Evolutionary conservation across 768 basidiomycete species (phyloP).

Genomic region (Tricholoma terreum): DNA sequence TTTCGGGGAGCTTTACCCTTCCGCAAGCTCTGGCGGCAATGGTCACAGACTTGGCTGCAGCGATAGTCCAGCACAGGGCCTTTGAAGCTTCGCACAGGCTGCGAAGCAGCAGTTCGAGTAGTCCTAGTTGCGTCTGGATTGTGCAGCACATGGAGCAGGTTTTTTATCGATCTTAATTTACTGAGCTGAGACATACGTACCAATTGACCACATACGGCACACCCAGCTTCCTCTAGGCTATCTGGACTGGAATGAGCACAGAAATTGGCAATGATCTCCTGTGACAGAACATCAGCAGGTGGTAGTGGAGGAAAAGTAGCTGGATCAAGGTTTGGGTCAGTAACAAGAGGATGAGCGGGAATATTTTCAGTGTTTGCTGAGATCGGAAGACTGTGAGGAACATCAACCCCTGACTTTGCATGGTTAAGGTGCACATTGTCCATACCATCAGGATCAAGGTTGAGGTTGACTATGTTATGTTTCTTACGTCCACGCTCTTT

Average conservation of each 20-base stretch:
- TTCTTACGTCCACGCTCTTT: neutral
- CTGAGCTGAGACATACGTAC: too few relatives aligned
- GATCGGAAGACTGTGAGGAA: neutral
- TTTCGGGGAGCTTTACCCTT: slow-evolving; percentile 14
- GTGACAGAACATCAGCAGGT: too few relatives aligned
- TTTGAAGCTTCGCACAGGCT: neutral
- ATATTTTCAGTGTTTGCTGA: neutral
- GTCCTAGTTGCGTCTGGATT: neutral
- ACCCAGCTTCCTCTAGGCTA: too few relatives aligned
- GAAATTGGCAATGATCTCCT: too few relatives aligned
- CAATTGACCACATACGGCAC: too few relatives aligned
- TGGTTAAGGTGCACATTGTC: neutral
- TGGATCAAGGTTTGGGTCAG: neutral
- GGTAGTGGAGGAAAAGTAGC: too few relatives aligned
- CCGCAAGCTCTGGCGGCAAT: slow-evolving; percentile 15
- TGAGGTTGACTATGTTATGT: neutral
- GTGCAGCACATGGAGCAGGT: too few relatives aligned
- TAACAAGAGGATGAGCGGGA: neutral
- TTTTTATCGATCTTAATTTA: too few relatives aligned
- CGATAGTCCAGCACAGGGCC: slow-evolving; percentile 14
- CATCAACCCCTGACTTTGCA: neutral
- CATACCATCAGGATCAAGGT: neutral
- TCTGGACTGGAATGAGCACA: too few relatives aligned
- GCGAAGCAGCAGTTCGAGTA: neutral
- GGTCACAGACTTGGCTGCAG: slow-evolving; percentile 24